Evolutionary conservation across 202 grass and related monocot genomes (phyloP).

Genomic region (Bolboschoenoplectus hybrid): DNA sequence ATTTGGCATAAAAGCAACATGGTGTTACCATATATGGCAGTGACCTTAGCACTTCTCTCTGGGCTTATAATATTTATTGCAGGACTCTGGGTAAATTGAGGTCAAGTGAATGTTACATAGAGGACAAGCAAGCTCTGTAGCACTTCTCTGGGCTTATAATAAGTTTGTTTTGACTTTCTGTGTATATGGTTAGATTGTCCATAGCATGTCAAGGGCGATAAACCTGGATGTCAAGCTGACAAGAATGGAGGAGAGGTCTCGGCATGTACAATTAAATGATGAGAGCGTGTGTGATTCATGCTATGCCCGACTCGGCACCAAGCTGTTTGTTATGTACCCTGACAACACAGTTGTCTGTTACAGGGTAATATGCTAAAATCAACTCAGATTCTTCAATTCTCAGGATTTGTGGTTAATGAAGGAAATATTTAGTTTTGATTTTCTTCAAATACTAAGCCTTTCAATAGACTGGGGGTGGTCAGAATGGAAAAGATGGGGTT

Average conservation of each 20-base stretch:
- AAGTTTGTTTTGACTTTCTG: neutral
- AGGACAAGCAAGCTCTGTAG: neutral
- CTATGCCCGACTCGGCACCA: constrained; percentile 79
- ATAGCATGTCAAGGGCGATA: constrained; percentile 76
- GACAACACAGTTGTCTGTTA: constrained; percentile 94
- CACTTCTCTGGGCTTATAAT: neutral
- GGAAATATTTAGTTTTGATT: neutral
- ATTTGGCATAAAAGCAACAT: constrained; percentile 12
- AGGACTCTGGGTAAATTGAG: constrained; percentile 3
- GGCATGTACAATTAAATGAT: constrained; percentile 86
- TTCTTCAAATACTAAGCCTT: neutral
- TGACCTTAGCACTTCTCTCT: neutral
- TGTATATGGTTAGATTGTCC: constrained; percentile 66
- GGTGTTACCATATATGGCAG: neutral
- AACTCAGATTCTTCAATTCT: neutral
- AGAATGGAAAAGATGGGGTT: neutral
- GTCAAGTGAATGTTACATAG: neutral
- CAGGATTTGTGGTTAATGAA: neutral
- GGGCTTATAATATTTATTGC: neutral
- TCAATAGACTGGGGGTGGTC: neutral
- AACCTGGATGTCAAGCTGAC: constrained; percentile 80
- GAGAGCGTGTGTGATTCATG: constrained; percentile 88
- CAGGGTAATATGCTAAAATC: constrained; percentile 56
- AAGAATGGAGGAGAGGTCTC: constrained; percentile 94
- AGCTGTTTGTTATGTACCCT: constrained; percentile 97